Evolutionary conservation across 2,329 filamentous ascomycete species (phyloP), one percentile per base, ranked within the genome.

Genomic region (Fusarium kyushuense): DNA sequence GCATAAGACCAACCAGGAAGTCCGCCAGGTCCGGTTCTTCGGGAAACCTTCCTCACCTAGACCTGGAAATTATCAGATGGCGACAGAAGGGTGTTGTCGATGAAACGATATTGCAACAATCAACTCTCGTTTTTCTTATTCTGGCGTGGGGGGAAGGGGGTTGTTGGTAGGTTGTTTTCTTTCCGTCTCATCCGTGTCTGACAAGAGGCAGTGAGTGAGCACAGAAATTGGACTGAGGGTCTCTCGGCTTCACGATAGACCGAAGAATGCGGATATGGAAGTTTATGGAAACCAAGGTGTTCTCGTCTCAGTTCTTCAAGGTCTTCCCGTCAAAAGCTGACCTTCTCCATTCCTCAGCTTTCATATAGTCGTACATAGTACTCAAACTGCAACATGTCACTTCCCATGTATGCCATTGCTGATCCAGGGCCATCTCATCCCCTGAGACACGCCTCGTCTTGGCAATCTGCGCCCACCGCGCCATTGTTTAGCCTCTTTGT

Each of bases 371-470:
- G 16, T 17, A 17, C 14, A 16, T 33, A 33, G 16, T 27, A n/a
- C 47, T 16, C 42, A 21, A 30, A 38, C 35, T 46, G 32, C 42
- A 48, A 14, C 43, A 68, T 55, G 59, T 54, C 46, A 49, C 43
- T 49, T 38, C 47, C 17, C 25, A 23, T 49, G 21, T 33, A 48
- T 35, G 38, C 48, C 42, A 53, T 40, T 60, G 55, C 19, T 54
- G 57, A 69, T 55, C 56, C 69, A 73, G 64, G 70, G 67, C 72
- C 72, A 49, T 35, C 25, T 23, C 47, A 49, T 60, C 69, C 72
- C 72, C 72, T 74, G 72, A 74, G 66, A 73, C 72, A 58, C 41
- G 36, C 66, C 70, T 74, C 71, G 63, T 61, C 56, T 69, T 72
- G 65, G 56, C 57, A 52, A 49, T 63, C 57, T 62, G 58, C 60